Evolutionary conservation across 164 flowering plant genomes (phyloP), one percentile per base, ranked within the genome.

Genomic region (Magnolia kwangsiensis): DNA sequence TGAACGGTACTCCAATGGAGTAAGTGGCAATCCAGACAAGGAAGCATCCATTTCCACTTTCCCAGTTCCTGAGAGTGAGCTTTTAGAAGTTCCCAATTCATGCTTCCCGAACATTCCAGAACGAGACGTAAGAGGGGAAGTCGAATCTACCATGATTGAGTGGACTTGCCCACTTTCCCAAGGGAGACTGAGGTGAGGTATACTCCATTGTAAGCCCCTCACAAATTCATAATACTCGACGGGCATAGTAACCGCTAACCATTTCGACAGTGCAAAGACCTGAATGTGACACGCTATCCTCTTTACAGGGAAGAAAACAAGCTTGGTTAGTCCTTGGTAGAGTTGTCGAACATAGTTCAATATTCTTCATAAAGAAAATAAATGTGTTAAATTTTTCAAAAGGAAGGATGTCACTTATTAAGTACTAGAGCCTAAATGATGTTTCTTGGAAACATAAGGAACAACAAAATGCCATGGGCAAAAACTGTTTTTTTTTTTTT

Each of bases 201-300:
- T 87, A 78, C 91, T 91, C 99, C 99, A 96, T 19, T 87, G 88
- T 29, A 96, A 73, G 51, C 90, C 88, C 85, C 89, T 86, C 0
- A 83, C 86, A 81, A 93, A 87, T 79, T 93, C 99, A 75, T 87
- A 88, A 78, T 88, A 96, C 72, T 93, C 95, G 45, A 92, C 83
- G 4, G 99, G 99, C 77, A 89, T 69, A 8, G 83, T 82, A 59
- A 90, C 92, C 51, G 89, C 82, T 80, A 96, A 82, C 97, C 97
- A 93, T 86, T 90, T 85, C 27, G 97, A 92, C n/a, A 93, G 79
- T 64, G 99, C 97, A 83, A 92, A 96, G 11, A 93, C 83, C 84
- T 96, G 99, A 82, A 96, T 85, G 84, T 96, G 90, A 82, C 91
- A 84, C 45, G 88, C 90, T 67, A 81, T 88, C 89, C 98, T 91